phyloP scores from a whole-genome alignment of 208 protist species.

The Acanthamoeba castellanii region DNA sequence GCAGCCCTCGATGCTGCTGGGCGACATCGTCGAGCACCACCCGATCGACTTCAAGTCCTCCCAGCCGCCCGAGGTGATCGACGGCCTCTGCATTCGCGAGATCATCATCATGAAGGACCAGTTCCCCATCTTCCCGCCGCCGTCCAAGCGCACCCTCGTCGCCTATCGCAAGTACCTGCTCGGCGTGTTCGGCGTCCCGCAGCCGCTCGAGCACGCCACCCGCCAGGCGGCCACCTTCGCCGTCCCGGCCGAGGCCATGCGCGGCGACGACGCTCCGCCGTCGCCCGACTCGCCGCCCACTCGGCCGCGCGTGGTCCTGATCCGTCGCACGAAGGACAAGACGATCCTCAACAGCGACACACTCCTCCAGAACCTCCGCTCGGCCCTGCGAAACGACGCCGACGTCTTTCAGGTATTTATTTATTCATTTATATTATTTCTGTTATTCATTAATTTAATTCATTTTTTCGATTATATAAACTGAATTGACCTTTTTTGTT shows the following conservation, averaged over 20 bases:
- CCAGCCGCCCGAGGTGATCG: background rate
- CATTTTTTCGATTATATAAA: background rate
- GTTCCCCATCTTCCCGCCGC: conserved; percentile 49
- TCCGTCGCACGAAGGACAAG: background rate
- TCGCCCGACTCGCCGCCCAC: background rate
- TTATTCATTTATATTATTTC: background rate
- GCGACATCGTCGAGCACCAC: background rate
- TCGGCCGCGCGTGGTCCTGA: background rate
- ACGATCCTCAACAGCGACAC: background rate
- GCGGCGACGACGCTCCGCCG: background rate
- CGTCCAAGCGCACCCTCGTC: background rate
- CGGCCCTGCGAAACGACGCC: background rate
- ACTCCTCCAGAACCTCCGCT: background rate
- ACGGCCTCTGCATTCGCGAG: conserved; percentile 32
- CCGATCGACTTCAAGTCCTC: background rate
- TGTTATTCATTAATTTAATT: too few species aligned
- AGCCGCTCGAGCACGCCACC: background rate
- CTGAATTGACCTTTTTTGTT: background rate
- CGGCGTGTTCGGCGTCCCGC: background rate
- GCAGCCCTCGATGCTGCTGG: background rate
- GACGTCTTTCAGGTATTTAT: background rate
- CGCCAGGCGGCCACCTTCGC: background rate
- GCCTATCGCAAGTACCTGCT: background rate
- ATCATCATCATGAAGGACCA: conserved; percentile 1
- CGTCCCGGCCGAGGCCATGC: background rate